phyloP scores from a whole-genome alignment of 179 eudicot species.

The Dionaea muscipula region DNA sequence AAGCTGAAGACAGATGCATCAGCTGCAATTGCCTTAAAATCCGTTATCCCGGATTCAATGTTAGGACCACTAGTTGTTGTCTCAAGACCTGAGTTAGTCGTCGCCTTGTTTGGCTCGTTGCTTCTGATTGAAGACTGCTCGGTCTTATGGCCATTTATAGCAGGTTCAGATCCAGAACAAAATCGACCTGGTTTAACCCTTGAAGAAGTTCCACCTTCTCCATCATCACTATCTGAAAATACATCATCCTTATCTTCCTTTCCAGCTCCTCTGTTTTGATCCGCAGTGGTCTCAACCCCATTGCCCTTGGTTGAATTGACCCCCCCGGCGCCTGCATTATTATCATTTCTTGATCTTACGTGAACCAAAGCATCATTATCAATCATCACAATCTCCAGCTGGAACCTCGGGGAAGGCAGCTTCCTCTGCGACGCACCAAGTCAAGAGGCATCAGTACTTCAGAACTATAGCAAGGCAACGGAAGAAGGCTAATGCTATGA shows the following conservation, averaged over 20 bases:
- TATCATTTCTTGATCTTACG: constrained; percentile 23
- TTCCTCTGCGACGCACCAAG: constrained; percentile 46
- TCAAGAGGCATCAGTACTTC: not conserved
- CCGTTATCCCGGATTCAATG: constrained; percentile 38
- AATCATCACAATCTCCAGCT: constrained; percentile 66
- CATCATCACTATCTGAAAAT: constrained; percentile 68
- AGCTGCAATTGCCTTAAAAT: constrained; percentile 94
- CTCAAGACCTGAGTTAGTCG: constrained; percentile 15
- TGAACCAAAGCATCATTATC: constrained; percentile 44
- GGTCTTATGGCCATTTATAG: constrained; percentile 21
- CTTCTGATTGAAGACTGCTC: constrained; percentile 36
- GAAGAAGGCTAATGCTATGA: not conserved
- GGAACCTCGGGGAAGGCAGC: constrained; percentile 90
- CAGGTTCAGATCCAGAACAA: constrained; percentile 9
- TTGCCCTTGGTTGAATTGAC: constrained; percentile 19
- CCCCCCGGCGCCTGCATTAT: constrained; percentile 28
- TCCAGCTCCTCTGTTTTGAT: constrained; percentile 18
- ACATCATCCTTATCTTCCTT: constrained; percentile 56
- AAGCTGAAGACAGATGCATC: constrained; percentile 95
- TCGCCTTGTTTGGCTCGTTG: constrained; percentile 20
- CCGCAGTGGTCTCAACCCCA: constrained; percentile 11
- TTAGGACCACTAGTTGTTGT: constrained; percentile 13
- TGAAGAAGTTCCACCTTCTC: constrained; percentile 39
- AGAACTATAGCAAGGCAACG: not conserved
- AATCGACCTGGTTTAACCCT: constrained; percentile 18